Conservation (phyloP, 768 basidiomycete species). For the Mycena vitilis region DNA sequence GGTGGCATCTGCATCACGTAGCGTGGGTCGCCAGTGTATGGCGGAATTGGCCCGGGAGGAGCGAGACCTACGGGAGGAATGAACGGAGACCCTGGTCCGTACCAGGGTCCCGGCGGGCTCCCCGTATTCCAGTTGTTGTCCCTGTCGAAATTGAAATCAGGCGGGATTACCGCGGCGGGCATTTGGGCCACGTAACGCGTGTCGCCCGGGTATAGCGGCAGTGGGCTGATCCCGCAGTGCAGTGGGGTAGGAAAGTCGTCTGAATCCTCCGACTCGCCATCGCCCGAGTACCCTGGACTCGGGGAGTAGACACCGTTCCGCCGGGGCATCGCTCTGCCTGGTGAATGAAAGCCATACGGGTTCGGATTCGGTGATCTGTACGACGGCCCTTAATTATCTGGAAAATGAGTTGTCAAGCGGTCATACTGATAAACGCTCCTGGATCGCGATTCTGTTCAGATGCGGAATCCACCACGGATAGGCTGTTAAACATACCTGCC, state of each 20-base stretch:
- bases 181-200: too few relatives aligned
- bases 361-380: not conserved
- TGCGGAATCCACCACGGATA: not conserved
- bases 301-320: not conserved
- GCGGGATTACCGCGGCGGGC: too few relatives aligned
- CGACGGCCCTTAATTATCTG: not conserved
- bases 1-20: not conserved
- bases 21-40: not conserved
- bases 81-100: too few relatives aligned
- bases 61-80: too few relatives aligned
- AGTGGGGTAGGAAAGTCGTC: not conserved
- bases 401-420: not conserved
- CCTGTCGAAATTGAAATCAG: too few relatives aligned
- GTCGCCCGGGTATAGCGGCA: too few relatives aligned
- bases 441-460: not conserved
- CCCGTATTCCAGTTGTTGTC: too few relatives aligned
- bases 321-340: not conserved
- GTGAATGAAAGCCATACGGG: not conserved
- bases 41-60: too few relatives aligned
- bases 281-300: not conserved
- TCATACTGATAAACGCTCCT: not conserved
- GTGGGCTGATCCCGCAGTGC: too few relatives aligned
- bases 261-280: not conserved
- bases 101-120: too few relatives aligned
- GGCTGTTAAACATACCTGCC: not conserved